Evolutionary conservation across 1,139 yeast genomes (phyloP).

Genomic region (Sugiyamaella japonica): DNA sequence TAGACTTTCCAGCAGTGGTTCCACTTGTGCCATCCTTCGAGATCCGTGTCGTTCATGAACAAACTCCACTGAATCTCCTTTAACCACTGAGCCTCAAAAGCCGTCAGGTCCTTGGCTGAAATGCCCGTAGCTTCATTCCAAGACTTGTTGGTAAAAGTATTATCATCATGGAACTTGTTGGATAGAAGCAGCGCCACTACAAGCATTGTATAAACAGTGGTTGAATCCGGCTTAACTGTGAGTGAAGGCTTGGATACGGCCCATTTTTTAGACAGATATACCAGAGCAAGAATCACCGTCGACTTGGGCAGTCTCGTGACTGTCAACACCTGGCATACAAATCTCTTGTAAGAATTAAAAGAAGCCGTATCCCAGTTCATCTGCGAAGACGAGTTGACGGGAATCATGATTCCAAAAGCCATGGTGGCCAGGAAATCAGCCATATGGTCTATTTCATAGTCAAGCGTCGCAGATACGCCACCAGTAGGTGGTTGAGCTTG

Average conservation of each 20-base stretch:
- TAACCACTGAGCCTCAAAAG: conserved; percentile 75
- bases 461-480: conserved; percentile 75
- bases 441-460: conserved; percentile 77
- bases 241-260: conserved; percentile 36
- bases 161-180: conserved; percentile 93
- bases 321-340: conserved; percentile 66
- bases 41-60: conserved; percentile 35
- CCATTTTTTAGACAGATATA: conserved; percentile 59
- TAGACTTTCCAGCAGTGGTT: conserved; percentile 40
- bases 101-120: conserved; percentile 57
- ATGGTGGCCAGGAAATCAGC: conserved; percentile 70
- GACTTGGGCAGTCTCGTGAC: conserved; percentile 90
- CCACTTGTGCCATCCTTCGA: conserved; percentile 44
- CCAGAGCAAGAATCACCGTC: conserved; percentile 75
- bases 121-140: conserved; percentile 96
- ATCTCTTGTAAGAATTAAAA: conserved; percentile 50
- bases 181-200: conserved; percentile 77
- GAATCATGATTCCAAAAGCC: conserved; percentile 57
- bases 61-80: conserved; percentile 39
- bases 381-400: conserved; percentile 19
- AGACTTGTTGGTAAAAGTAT: conserved; percentile 90
- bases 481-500: conserved; percentile 48
- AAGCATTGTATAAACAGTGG: conserved; percentile 56
- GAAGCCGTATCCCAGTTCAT: conserved; percentile 19
- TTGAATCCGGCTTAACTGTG: conserved; percentile 33